A percentile compares a stretch with the other conserved stretches of the same genome.
Evolutionary conservation across 805 yeast genomes (phyloP).

Genomic region (Isabelozyma pseudorhagii): DNA sequence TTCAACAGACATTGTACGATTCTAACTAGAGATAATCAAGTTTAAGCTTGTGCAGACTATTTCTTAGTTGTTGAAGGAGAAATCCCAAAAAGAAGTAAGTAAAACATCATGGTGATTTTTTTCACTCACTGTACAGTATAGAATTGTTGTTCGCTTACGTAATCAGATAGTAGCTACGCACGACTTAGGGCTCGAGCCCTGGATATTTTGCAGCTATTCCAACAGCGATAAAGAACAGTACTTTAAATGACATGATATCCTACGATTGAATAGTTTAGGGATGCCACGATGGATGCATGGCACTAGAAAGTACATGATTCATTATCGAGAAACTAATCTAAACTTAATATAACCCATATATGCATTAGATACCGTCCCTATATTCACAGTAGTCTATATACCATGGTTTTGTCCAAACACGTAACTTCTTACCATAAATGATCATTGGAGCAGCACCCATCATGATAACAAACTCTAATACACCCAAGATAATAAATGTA

Average conservation of each 20-base stretch:
- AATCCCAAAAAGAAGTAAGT: neutral
- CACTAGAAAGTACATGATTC: neutral
- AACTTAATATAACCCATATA: neutral
- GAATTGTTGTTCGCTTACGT: neutral
- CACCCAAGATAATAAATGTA: slow-evolving; percentile 35
- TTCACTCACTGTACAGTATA: neutral
- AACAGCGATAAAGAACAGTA: neutral
- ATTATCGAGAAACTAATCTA: neutral
- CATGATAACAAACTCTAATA: slow-evolving; percentile 30
- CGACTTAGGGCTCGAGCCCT: slow-evolving; percentile 1
- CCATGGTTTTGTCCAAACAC: slow-evolving; percentile 31
- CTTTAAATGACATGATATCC: neutral
- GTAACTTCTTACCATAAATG: slow-evolving; percentile 30
- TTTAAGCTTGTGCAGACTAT: slow-evolving; percentile 50
- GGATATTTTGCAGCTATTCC: neutral
- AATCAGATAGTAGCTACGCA: neutral
- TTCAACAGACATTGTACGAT: slow-evolving; percentile 41
- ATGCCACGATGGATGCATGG: neutral
- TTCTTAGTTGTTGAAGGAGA: slow-evolving; percentile 29
- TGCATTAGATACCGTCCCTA: slow-evolving; percentile 13
- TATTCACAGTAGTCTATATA: slow-evolving; percentile 26
- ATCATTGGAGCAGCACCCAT: slow-evolving; percentile 27
- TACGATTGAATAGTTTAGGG: neutral
- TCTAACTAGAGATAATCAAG: slow-evolving; percentile 46
- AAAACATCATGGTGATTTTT: neutral